phyloP scores from a whole-genome alignment of 164 flowering plant species.

The Aristolochia californica region DNA sequence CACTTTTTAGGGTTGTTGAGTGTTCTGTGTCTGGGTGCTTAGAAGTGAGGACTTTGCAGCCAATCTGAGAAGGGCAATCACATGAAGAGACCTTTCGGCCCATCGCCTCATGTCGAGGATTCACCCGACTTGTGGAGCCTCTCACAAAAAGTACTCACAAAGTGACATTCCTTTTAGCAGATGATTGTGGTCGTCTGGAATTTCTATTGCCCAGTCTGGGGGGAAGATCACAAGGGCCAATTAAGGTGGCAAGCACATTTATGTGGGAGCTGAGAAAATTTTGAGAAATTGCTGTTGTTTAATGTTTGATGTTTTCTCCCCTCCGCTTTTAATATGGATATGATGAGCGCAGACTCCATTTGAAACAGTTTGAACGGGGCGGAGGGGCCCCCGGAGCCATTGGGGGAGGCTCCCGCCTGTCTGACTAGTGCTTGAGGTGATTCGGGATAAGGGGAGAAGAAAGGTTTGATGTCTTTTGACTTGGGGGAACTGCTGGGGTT shows the following conservation, averaged over 20 bases:
- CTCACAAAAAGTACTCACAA: constrained; percentile 37
- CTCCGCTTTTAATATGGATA: no score
- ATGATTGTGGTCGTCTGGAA: constrained; percentile 23
- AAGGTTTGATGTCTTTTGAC: not conserved
- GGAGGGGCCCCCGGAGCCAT: no score
- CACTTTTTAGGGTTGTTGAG: constrained; percentile 5
- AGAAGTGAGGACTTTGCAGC: constrained; percentile 20
- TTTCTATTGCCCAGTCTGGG: not conserved
- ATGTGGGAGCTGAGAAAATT: constrained; percentile 34
- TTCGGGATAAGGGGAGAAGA: constrained; percentile 4
- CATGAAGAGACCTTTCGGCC: constrained; percentile 40
- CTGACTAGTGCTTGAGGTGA: constrained; percentile 30
- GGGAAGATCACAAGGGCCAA: constrained; percentile 22
- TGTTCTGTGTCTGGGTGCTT: not conserved
- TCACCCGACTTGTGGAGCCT: constrained; percentile 38
- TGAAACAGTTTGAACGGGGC: no score
- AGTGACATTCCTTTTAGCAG: constrained; percentile 28
- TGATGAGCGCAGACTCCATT: no score
- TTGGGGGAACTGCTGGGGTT: not conserved
- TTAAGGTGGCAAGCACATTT: constrained; percentile 72
- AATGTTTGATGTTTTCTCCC: no score
- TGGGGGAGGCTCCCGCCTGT: constrained; percentile 15
- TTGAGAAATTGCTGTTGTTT: constrained; percentile 14
- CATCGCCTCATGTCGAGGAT: constrained; percentile 58
- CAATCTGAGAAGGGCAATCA: constrained; percentile 17